A percentile compares a stretch with the other conserved stretches of the same genome.
Evolutionary conservation across 129 eudicot genomes (phyloP).

Genomic region (Centaurea solstitialis): DNA sequence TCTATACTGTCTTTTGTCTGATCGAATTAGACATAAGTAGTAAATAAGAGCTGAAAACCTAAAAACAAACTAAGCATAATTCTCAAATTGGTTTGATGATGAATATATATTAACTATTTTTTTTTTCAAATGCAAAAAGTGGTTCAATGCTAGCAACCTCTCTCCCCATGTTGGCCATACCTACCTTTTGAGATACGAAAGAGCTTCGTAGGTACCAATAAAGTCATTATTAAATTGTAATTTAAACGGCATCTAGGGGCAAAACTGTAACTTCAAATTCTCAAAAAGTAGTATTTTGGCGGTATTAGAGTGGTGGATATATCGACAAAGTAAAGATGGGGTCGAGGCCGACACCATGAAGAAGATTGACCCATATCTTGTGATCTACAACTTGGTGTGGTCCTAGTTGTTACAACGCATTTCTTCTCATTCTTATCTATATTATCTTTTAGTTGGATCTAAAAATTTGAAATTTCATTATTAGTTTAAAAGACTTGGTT

Average conservation of each 20-base stretch:
- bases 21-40: too few relatives aligned
- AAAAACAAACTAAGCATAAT: background rate
- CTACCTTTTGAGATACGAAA: background rate
- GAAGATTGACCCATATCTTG: conserved; percentile 8
- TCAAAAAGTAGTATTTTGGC: conserved; percentile 30
- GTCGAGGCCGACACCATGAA: conserved; percentile 20
- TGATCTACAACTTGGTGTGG: conserved; percentile 28
- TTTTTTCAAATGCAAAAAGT: too few relatives aligned
- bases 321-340: conserved; percentile 19
- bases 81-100: background rate
- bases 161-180: background rate
- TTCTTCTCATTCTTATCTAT: background rate
- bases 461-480: background rate
- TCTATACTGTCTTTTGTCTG: too few relatives aligned
- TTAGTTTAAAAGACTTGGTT: background rate
- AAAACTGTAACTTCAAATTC: background rate
- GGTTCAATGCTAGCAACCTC: background rate
- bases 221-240: background rate
- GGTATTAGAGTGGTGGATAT: conserved; percentile 19
- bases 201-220: background rate
- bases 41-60: too few relatives aligned
- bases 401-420: background rate
- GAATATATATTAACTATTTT: too few relatives aligned
- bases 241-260: background rate
- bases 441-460: background rate